phyloP scores from a whole-genome alignment of 371 early-diverging fungal species.

The Choanephora cucurbitarum region DNA sequence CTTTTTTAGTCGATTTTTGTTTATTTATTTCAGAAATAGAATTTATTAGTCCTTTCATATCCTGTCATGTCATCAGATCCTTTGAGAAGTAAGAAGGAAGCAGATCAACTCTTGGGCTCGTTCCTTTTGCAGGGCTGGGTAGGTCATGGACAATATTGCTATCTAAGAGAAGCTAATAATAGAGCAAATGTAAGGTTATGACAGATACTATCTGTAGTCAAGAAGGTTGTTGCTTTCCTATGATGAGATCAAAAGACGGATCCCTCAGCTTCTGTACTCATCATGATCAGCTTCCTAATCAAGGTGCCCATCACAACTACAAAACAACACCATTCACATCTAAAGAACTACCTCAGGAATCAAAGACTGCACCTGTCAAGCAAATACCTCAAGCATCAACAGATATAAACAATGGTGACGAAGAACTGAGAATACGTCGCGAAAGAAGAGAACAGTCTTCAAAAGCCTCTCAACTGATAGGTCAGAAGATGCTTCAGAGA shows the following conservation, averaged over 20 bases:
- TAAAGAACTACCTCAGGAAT: neutral
- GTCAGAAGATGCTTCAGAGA: constrained; percentile 67
- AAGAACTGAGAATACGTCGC: constrained; percentile 21
- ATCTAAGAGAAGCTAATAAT: no score
- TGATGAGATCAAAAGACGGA: constrained; percentile 59
- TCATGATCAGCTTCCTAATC: constrained; percentile 46
- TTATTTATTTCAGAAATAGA: no score
- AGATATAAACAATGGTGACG: constrained; percentile 15
- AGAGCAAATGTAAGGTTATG: constrained; percentile 39
- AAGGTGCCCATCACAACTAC: constrained; percentile 7
- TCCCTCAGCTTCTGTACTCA: constrained; percentile 49
- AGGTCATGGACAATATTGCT: no score
- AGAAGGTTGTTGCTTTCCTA: constrained; percentile 48
- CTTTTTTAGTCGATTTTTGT: no score
- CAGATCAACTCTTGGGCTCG: constrained; percentile 31
- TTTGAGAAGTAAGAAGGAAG: constrained; percentile 23
- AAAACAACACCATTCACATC: constrained; percentile 10
- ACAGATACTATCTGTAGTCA: constrained; percentile 47
- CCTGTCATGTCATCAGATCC: neutral
- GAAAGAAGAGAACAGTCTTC: constrained; percentile 60
- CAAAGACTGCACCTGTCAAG: neutral
- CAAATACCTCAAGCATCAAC: constrained; percentile 9
- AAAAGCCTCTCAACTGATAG: constrained; percentile 64
- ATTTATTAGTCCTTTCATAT: no score
- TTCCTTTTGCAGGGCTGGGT: constrained; percentile 56